A percentile compares a stretch with the other conserved stretches of the same genome.
These are phyloP conservation scores for Fusarium sp. DNA, from an alignment of 2,329 filamentous ascomycete genomes.

Conservation along the genomic window DNA sequence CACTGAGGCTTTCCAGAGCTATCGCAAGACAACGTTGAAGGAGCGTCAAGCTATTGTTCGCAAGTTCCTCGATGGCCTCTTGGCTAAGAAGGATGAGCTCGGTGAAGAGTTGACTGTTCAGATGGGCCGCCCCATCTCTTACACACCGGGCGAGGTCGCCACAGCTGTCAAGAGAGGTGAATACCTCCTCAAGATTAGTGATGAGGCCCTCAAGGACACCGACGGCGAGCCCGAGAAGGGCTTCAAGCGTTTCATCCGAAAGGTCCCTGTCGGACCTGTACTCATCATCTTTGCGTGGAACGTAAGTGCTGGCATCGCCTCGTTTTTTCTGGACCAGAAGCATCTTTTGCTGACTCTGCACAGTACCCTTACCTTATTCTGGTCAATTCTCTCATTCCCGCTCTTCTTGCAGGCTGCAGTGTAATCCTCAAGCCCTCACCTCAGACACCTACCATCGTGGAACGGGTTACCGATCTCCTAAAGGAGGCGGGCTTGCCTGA, in stretches of 20 bases:
- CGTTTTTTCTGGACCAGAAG: background rate
- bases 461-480: constrained; percentile 83
- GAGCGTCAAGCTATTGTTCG: constrained; percentile 83
- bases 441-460: constrained; percentile 91
- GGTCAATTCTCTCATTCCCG: constrained; percentile 90
- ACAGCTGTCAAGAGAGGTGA: constrained; percentile 88
- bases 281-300: constrained; percentile 97
- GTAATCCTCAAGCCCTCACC: constrained; percentile 95
- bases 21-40: constrained; percentile 76
- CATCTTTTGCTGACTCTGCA: constrained; percentile 1
- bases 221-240: constrained; percentile 85
- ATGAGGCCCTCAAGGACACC: constrained; percentile 80
- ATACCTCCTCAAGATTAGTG: constrained; percentile 85
- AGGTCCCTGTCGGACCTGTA: constrained; percentile 86
- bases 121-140: constrained; percentile 93
- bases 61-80: constrained; percentile 77
- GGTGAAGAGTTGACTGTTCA: constrained; percentile 88
- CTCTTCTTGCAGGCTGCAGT: constrained; percentile 88
- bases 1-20: constrained; percentile 78
- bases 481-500: constrained; percentile 80
- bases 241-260: constrained; percentile 90
- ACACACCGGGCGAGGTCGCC: constrained; percentile 81
- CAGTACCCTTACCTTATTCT: constrained; percentile 95
- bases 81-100: constrained; percentile 78
- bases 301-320: constrained; percentile 61